Conservation (phyloP, 1,284 basidiomycete genomes). For the Naganishia liquefaciens region DNA sequence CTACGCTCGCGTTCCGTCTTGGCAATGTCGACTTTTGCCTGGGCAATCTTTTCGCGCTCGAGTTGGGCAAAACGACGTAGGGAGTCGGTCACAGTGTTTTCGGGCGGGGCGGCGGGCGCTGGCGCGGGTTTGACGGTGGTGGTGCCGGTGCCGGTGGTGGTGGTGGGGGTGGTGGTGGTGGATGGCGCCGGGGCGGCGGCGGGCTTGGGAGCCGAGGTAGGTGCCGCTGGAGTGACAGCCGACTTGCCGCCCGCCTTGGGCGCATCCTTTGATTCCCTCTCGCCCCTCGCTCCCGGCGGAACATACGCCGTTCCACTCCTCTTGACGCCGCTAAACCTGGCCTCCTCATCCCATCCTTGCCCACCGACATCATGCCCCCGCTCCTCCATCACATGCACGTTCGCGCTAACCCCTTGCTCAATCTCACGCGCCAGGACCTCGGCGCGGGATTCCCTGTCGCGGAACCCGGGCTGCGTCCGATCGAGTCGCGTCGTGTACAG, state of each 20-base stretch:
- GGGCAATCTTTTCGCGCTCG: slow-evolving; percentile 81
- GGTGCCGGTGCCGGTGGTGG: neutral
- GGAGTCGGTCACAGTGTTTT: slow-evolving; percentile 46
- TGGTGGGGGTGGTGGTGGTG: neutral
- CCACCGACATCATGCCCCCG: slow-evolving; percentile 66
- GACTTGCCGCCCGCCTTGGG: slow-evolving; percentile 5
- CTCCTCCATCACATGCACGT: slow-evolving; percentile 89
- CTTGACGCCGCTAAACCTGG: slow-evolving; percentile 92
- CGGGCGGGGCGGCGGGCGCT: slow-evolving; percentile 32
- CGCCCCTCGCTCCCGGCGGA: slow-evolving; percentile 72
- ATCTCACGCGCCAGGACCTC: slow-evolving; percentile 90
- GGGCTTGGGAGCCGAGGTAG: slow-evolving; percentile 29
- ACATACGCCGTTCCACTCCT: slow-evolving; percentile 85
- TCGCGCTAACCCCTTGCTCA: slow-evolving; percentile 71
- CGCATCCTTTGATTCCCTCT: slow-evolving; percentile 30
- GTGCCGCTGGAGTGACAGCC: neutral
- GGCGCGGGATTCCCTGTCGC: slow-evolving; percentile 80
- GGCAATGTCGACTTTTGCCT: slow-evolving; percentile 78
- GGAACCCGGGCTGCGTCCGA: slow-evolving; percentile 74
- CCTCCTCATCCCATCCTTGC: slow-evolving; percentile 76
- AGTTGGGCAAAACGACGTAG: slow-evolving; percentile 87
- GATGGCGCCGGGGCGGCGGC: slow-evolving; percentile 13
- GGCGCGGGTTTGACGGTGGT: neutral
- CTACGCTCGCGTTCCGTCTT: slow-evolving; percentile 68
- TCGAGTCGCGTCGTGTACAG: slow-evolving; percentile 94